Percentiles rank a stretch among this genome's conserved stretches.
Conservation (phyloP, 345 rosid genomes). For the Gossypium raimondii region DNA sequence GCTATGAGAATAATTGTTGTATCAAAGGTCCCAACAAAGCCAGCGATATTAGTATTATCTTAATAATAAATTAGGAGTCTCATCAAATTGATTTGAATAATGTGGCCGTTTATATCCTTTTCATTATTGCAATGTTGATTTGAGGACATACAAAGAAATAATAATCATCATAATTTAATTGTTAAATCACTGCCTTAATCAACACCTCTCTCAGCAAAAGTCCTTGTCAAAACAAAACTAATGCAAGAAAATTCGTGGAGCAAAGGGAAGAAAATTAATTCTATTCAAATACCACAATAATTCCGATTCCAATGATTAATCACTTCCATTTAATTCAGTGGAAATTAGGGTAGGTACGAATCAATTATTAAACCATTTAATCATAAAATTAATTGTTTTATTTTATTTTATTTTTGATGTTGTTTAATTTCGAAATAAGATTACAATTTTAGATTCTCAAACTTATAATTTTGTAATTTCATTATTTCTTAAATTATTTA, state of each 20-base stretch:
- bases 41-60: no score
- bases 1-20: no score
- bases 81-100: not conserved
- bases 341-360: not conserved
- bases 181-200: slow-evolving; percentile 5
- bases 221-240: not conserved
- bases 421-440: no score
- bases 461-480: no score
- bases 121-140: not conserved
- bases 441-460: no score
- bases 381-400: no score
- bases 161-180: not conserved
- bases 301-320: not conserved
- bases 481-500: no score
- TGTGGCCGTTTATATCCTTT: not conserved
- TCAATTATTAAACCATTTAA: no score
- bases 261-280: not conserved
- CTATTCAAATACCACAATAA: not conserved
- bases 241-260: not conserved
- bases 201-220: not conserved
- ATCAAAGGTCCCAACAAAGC: no score
- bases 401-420: no score
- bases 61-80: not conserved
- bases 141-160: not conserved
- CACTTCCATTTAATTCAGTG: not conserved